phyloP scores from a whole-genome alignment of 1,284 basidiomycete species.

The Irpex sp. region DNA sequence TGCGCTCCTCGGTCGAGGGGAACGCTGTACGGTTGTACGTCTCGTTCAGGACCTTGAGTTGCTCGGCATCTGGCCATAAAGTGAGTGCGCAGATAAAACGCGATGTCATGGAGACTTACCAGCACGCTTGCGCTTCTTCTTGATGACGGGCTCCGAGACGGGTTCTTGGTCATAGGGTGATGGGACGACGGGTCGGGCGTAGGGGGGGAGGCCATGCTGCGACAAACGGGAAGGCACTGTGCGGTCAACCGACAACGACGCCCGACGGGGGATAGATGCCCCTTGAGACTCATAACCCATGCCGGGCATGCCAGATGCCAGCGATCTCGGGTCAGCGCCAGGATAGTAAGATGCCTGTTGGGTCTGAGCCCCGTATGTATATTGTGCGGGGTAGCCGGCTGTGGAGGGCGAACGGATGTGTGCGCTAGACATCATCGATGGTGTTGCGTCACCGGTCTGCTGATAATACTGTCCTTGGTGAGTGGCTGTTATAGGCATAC shows the following conservation, averaged over 20 bases:
- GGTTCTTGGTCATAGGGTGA: slow-evolving; percentile 30
- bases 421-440: slow-evolving; percentile 16
- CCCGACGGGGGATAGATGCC: slow-evolving; percentile 19
- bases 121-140: slow-evolving; percentile 84
- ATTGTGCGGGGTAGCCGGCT: slow-evolving; percentile 20
- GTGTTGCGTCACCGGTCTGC: slow-evolving; percentile 17
- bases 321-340: slow-evolving; percentile 25
- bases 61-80: slow-evolving; percentile 48
- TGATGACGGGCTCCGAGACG: slow-evolving; percentile 62
- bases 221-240: slow-evolving; percentile 22
- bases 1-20: slow-evolving; percentile 80
- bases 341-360: slow-evolving; percentile 22
- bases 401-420: slow-evolving; percentile 25
- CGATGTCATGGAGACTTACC: slow-evolving; percentile 2
- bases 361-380: slow-evolving; percentile 17
- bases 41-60: slow-evolving; percentile 76
- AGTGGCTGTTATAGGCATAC: slow-evolving; percentile 44
- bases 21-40: slow-evolving; percentile 78
- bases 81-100: not conserved
- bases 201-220: slow-evolving; percentile 36
- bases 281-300: slow-evolving; percentile 27
- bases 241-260: slow-evolving; percentile 29
- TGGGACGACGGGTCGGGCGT: slow-evolving; percentile 37
- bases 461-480: slow-evolving; percentile 25
- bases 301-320: slow-evolving; percentile 29